Evolutionary conservation across 176 grass and related monocot genomes (phyloP).

Genomic region (Puya raimondii): DNA sequence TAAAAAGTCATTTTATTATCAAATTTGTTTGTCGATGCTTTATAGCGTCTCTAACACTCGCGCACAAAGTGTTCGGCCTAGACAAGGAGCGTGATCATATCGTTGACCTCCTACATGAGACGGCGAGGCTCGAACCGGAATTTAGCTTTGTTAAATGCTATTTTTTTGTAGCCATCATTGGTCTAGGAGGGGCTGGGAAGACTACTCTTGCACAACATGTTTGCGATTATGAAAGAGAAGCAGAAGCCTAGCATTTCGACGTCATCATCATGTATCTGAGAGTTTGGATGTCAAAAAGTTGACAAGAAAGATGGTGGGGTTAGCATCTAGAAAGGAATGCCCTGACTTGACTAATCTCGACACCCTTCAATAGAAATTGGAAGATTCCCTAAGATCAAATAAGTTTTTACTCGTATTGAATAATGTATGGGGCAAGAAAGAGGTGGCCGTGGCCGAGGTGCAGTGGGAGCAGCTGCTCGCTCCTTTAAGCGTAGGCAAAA

Average conservation of each 20-base stretch:
- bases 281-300: constrained; percentile 14
- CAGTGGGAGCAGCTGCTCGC: constrained; percentile 11
- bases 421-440: too few species aligned
- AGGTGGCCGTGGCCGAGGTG: too few species aligned
- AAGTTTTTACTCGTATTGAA: too few species aligned
- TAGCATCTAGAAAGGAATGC: not conserved
- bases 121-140: not conserved
- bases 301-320: not conserved
- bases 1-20: too few species aligned
- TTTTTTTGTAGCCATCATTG: constrained; percentile 23
- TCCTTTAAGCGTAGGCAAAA: constrained; percentile 8
- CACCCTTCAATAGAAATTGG: too few species aligned
- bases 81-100: too few species aligned
- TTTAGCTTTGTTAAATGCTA: constrained; percentile 10
- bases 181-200: constrained; percentile 28
- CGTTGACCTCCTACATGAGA: not conserved
- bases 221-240: constrained; percentile 6
- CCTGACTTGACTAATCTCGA: not conserved
- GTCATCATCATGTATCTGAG: constrained; percentile 12
- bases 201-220: constrained; percentile 38
- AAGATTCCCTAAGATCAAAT: too few species aligned
- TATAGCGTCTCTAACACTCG: too few species aligned
- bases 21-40: too few species aligned
- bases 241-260: not conserved
- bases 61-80: too few species aligned